Evolutionary conservation across 352 stramenopile genomes (phyloP).

Genomic region (Peronospora farinosa): DNA sequence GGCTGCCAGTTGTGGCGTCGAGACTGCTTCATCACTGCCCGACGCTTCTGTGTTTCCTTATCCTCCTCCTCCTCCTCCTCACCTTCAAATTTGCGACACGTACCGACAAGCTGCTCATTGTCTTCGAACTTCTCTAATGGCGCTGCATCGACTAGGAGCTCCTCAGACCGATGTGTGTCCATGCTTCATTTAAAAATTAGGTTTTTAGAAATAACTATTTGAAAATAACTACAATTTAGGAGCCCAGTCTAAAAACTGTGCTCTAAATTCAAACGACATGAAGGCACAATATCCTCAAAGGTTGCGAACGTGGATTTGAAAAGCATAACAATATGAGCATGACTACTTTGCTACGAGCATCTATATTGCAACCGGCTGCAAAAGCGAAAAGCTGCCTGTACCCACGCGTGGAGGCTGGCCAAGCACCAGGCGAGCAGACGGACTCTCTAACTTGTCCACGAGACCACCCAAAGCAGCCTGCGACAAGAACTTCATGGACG

Average conservation of each 20-base stretch:
- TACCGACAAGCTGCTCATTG: constrained; percentile 20
- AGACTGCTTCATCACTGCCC: constrained; percentile 31
- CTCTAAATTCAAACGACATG: too few relatives aligned
- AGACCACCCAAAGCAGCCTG: constrained; percentile 89
- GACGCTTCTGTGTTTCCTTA: constrained; percentile 39
- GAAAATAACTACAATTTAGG: too few relatives aligned
- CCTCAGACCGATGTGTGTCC: constrained; percentile 6
- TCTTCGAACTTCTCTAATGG: constrained; percentile 39
- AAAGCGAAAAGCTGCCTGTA: constrained; percentile 94
- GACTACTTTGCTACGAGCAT: not conserved
- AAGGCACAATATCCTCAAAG: constrained; percentile 4
- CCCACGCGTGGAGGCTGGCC: constrained; percentile 91
- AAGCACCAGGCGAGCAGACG: constrained; percentile 93
- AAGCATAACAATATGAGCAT: constrained; percentile 18
- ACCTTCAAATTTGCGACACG: constrained; percentile 38
- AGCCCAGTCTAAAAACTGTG: too few relatives aligned
- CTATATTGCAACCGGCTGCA: constrained; percentile 83
- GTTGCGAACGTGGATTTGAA: constrained; percentile 32
- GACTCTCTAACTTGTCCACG: constrained; percentile 88
- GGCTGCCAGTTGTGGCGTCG: constrained; percentile 72
- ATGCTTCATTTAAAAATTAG: not conserved
- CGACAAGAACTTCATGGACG: constrained; percentile 97
- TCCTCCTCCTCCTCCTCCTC: constrained; percentile 39
- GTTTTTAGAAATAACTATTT: too few relatives aligned
- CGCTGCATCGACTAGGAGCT: constrained; percentile 35